phyloP scores from a whole-genome alignment of 73 alveolate species.

The Paramecium pentaurelia region DNA sequence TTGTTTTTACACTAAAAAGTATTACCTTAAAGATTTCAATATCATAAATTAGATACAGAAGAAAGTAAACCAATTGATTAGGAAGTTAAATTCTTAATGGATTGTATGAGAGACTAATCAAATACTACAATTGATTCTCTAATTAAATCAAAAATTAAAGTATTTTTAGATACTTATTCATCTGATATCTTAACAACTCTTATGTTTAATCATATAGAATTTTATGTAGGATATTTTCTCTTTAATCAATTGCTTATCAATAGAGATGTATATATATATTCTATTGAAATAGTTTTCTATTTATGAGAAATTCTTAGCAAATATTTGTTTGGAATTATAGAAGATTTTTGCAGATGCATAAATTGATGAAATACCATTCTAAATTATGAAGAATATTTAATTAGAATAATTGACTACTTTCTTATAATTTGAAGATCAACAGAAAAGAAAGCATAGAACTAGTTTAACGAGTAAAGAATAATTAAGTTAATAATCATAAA shows the following conservation, averaged over 20 bases:
- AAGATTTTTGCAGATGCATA: neutral
- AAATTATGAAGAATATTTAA: neutral
- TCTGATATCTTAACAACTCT: neutral
- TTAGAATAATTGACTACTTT: neutral
- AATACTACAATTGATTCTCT: neutral
- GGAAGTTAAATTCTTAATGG: neutral
- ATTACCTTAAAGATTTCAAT: neutral
- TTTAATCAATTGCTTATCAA: neutral
- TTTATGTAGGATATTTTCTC: neutral
- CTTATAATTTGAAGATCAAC: neutral
- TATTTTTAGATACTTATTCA: neutral
- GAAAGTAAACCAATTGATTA: neutral
- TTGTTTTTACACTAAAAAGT: neutral
- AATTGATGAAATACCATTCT: neutral
- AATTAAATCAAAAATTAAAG: neutral
- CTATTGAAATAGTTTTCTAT: neutral
- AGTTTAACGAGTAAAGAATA: neutral
- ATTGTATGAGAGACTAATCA: neutral
- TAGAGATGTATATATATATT: neutral
- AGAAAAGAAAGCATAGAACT: neutral
- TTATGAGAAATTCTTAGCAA: constrained; percentile 10
- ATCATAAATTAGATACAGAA: neutral
- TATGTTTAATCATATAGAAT: neutral
- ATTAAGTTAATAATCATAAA: neutral
- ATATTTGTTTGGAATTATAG: neutral